Evolutionary conservation across 345 rosid genomes (phyloP), one percentile per base, ranked within the genome.

Genomic region (Eucalyptus fibrosa): DNA sequence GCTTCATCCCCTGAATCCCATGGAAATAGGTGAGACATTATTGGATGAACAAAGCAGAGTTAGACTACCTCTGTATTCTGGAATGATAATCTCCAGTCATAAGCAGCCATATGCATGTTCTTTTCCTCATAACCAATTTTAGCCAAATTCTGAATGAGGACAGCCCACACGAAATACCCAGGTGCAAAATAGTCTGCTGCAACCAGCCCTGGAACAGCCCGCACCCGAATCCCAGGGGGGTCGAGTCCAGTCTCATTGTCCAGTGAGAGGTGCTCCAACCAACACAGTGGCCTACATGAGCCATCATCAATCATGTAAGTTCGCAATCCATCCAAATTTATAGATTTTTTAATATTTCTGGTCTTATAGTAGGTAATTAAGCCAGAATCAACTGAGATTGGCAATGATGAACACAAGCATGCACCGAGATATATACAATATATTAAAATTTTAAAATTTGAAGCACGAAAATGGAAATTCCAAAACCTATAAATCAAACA

Each of bases 71-170:
- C 95, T 60, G 97, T 93, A 86, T 95, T 95, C 77, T 95, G 96
- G 91, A 95, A 95, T 69, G 97, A 94, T 18, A 94, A 90, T 59
- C 97, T 93, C 97, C 97, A 94, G 87, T 95, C 97, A 91, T 95
- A 95, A 87, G 96, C 92, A 53, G 94, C 95, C 97, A 95, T 94
- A 86, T 94, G 93, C 90, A 95, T 85, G 87, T 95, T 96, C 92
- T 95, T 97, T 60, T 92, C 97, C 86, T 94, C 98, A 88, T 97
- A 96, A 51, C 99, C 98, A 69, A 97, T 95, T 89, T 94, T 94
- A 0, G 97, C 99, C 91, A 97, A 93, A 89, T 95, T 97, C 90
- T 96, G 93, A 56, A 97, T 96, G 24, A 97, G 92, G 89, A 94
- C 94, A 34, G 97, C 95, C 98, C 97, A 97, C 24, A 94, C 97